Evolutionary conservation across 495 filamentous ascomycete species (phyloP).

Genomic region (Rhypophila decipiens): DNA sequence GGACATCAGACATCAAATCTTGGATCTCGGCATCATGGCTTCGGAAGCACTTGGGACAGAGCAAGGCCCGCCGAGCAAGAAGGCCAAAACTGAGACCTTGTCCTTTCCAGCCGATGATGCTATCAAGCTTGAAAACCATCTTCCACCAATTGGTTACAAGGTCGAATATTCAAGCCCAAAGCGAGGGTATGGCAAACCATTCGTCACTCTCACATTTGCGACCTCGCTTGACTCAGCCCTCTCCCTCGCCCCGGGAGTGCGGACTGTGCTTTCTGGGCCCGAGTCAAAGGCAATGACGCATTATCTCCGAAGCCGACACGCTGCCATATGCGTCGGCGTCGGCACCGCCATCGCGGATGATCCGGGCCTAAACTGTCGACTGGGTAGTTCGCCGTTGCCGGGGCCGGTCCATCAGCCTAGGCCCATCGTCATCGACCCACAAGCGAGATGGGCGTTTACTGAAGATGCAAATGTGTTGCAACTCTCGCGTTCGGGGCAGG

Average conservation of each 20-base stretch:
- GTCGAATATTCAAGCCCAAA: no score
- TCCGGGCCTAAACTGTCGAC: constrained; percentile 66
- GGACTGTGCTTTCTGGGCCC: constrained; percentile 73
- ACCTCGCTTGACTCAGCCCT: constrained; percentile 81
- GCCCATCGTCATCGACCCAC: constrained; percentile 74
- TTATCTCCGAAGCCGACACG: constrained; percentile 72
- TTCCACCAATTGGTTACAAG: background rate
- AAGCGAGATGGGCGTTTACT: constrained; percentile 57
- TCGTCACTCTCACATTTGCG: constrained; percentile 75
- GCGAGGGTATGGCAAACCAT: no score
- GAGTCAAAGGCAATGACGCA: constrained; percentile 88
- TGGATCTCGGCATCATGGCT: no score
- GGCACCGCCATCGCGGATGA: constrained; percentile 81
- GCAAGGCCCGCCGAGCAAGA: background rate
- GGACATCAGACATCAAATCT: no score
- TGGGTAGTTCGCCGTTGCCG: background rate
- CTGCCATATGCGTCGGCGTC: constrained; percentile 78
- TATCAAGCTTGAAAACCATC: constrained; percentile 4
- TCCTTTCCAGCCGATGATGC: constrained; percentile 3
- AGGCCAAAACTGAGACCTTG: background rate
- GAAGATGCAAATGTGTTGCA: constrained; percentile 55
- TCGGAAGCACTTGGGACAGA: no score
- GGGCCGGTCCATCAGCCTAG: constrained; percentile 50
- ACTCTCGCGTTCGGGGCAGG: constrained; percentile 58
- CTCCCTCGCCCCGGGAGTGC: constrained; percentile 64